Conservation (phyloP, 768 basidiomycete species). For the Psilocybe cubensis region DNA sequence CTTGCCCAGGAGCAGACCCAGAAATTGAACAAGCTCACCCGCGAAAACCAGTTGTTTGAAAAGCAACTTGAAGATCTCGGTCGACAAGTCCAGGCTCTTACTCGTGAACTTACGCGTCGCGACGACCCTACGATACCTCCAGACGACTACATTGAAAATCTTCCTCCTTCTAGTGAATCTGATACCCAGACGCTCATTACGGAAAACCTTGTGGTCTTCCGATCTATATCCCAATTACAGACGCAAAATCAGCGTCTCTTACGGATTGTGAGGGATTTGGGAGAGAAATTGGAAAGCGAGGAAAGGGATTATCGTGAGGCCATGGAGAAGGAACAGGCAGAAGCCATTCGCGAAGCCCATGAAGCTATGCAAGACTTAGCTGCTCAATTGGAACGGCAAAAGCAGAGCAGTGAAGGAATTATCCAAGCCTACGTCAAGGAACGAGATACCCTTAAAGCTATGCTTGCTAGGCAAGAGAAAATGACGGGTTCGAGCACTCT, state of each 20-base stretch:
- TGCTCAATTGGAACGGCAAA: slow-evolving; percentile 77
- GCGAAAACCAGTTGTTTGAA: slow-evolving; percentile 70
- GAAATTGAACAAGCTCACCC: slow-evolving; percentile 58
- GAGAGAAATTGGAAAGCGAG: slow-evolving; percentile 81
- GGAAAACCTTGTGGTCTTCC: slow-evolving; percentile 87
- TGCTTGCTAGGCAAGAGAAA: slow-evolving; percentile 64
- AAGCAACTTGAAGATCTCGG: slow-evolving; percentile 83
- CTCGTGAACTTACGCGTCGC: slow-evolving; percentile 79
- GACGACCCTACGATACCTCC: slow-evolving; percentile 83
- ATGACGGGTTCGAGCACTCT: slow-evolving; percentile 19
- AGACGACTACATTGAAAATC: slow-evolving; percentile 60
- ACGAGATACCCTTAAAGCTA: slow-evolving; percentile 78
- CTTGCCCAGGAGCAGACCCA: slow-evolving; percentile 63
- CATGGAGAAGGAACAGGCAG: slow-evolving; percentile 74
- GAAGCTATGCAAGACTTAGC: slow-evolving; percentile 82
- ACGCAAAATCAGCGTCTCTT: slow-evolving; percentile 91
- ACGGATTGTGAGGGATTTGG: slow-evolving; percentile 81
- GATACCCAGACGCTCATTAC: slow-evolving; percentile 84
- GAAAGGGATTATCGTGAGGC: slow-evolving; percentile 75
- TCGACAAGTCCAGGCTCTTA: slow-evolving; percentile 79
- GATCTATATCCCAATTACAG: slow-evolving; percentile 78
- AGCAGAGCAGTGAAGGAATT: slow-evolving; percentile 66
- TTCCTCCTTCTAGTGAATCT: slow-evolving; percentile 44
- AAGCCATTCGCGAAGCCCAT: slow-evolving; percentile 87
- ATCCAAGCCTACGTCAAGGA: slow-evolving; percentile 87